These are phyloP conservation scores for Coccomyxa subellipsoidea DNA, from an alignment of 163 green algal genomes.

Conservation along the genomic window DNA sequence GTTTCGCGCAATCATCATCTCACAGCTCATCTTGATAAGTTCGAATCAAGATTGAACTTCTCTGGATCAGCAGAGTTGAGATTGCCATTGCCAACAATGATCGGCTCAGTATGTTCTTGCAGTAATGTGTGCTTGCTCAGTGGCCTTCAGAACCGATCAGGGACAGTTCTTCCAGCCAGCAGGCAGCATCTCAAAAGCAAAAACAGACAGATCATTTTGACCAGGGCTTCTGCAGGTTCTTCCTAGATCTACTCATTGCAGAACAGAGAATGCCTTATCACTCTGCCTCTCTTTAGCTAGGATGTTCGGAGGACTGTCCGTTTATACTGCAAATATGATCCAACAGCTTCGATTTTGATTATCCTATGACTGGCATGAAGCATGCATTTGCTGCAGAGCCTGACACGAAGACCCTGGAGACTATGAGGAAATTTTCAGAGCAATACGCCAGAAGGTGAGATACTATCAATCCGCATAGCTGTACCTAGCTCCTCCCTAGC, in stretches of 20 bases:
- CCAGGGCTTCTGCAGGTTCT: not conserved
- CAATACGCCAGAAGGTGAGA: constrained; percentile 91
- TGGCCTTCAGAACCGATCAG: not conserved
- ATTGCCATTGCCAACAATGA: not conserved
- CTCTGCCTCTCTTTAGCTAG: no score
- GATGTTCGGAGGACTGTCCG: no score
- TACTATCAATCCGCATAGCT: no score
- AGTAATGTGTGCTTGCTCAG: not conserved
- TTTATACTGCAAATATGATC: not conserved
- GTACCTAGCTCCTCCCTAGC: no score
- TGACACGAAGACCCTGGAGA: constrained; percentile 73
- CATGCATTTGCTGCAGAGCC: constrained; percentile 8
- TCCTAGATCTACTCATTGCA: not conserved
- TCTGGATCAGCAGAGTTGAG: no score
- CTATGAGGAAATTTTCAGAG: constrained; percentile 98
- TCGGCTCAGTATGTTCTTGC: not conserved
- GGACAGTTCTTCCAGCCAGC: not conserved
- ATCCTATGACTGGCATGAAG: not conserved
- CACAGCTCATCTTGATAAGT: no score
- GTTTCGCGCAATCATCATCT: no score
- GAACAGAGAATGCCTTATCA: no score
- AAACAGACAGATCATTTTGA: not conserved
- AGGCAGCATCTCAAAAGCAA: not conserved
- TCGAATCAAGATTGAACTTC: no score
- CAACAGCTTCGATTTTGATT: no score